Conservation (phyloP, 176 grass and related monocot species). For the Hyparrhenia diplandra region DNA sequence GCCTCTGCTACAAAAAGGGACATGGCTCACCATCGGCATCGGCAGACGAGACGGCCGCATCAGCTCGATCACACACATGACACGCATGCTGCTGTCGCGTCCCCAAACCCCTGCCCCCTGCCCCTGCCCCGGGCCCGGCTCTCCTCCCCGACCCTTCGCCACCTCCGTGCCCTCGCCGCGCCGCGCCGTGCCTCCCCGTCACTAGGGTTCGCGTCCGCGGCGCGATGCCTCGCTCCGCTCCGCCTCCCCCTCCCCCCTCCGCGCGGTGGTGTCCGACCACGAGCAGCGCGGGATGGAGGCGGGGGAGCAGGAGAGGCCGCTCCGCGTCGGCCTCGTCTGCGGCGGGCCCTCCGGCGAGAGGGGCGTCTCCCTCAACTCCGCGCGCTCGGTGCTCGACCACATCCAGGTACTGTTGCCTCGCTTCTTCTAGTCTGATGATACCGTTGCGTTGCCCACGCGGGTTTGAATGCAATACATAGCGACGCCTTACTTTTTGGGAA, state of each 20-base stretch:
- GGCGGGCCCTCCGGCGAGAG: slow-evolving; percentile 87
- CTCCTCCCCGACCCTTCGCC: neutral
- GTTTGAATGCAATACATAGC: neutral
- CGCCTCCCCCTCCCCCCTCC: neutral
- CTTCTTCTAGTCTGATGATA: neutral
- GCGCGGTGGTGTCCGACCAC: neutral
- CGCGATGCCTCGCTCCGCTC: neutral
- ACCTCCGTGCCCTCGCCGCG: neutral
- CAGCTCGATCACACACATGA: too few species aligned
- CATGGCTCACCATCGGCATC: neutral
- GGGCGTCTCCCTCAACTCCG: slow-evolving; percentile 92
- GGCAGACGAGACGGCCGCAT: neutral
- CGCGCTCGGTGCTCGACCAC: slow-evolving; percentile 88
- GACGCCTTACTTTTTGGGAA: neutral
- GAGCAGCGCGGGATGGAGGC: slow-evolving; percentile 1
- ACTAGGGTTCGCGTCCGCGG: neutral
- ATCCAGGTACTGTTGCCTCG: slow-evolving; percentile 45
- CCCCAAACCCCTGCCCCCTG: neutral
- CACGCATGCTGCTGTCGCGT: slow-evolving; percentile 17
- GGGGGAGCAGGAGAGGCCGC: slow-evolving; percentile 37
- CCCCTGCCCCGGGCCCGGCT: neutral
- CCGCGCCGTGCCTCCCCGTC: neutral
- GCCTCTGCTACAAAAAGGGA: too few species aligned
- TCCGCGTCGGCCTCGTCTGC: slow-evolving; percentile 79
- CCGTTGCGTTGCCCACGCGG: neutral